Evolutionary conservation across 2,329 filamentous ascomycete species (phyloP), one percentile per base, ranked within the genome.

Genomic region (Raffaelea albimanens): DNA sequence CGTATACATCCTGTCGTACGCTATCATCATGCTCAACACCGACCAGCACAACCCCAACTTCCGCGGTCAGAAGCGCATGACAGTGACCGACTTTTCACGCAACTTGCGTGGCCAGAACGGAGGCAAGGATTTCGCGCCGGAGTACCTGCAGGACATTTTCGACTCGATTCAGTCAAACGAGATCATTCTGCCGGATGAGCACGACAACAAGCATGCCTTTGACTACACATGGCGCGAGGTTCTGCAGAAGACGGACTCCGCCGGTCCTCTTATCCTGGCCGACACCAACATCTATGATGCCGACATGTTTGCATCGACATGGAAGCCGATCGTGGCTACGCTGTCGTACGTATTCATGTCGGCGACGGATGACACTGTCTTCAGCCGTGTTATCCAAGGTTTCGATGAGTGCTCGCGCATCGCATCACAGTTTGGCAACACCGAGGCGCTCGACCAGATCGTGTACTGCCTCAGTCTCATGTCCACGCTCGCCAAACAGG

Each of bases 281-380:
- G 78, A 95, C 55, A 95, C 91, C 4, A 97, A 96, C 60, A 82
- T 95, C 36, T 98, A 88, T 63, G 94, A 98, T 64, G 87, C 90
- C 4, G 90, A 98, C 61, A 96, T 98, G 87, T 98, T 98, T 63
- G 82, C 85, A 49, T 85, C 89, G 20, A 96, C 90, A 1, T 98
- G 94, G 93, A 89, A 81, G 61, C 91, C 94, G 0, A 89, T 98
- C 44, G 77, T 98, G 34, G 90, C 93, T 3, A 97, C 94, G 0
- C 71, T 98, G 47, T 94, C 93, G 13, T 98, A 97, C 61, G 93
- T 98, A 3, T 98, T 98, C 69, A 95, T 97, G 84, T 97, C 91
- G 33, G 94, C 94, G 16, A 95, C 89, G 0, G 94, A 98, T 59
- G 93, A 98, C 62, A 76, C 91, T 1, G 93, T 98, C 3, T 98